Evolutionary conservation across 2,329 filamentous ascomycete genomes (phyloP).

Genomic region (Mariannaea elegans): DNA sequence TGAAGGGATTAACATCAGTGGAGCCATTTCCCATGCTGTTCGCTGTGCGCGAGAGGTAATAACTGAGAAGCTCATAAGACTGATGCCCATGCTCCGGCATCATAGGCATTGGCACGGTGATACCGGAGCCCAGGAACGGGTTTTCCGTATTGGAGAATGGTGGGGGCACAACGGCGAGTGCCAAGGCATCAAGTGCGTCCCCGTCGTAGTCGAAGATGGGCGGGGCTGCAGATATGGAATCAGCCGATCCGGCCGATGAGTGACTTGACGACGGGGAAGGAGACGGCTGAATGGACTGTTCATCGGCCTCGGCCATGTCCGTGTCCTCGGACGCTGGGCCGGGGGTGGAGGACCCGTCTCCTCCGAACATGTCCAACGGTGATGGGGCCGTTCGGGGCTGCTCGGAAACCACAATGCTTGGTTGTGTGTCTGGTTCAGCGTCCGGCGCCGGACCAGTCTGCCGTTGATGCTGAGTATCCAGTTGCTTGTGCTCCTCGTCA

Average conservation of each 20-base stretch:
- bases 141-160: conserved; percentile 12
- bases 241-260: conserved; percentile 30
- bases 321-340: conserved; percentile 32
- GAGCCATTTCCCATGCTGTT: conserved; percentile 59
- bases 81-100: conserved; percentile 43
- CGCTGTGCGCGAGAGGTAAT: conserved; percentile 55
- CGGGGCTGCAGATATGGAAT: conserved; percentile 15
- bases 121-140: conserved; percentile 25
- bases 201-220: conserved; percentile 26
- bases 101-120: conserved; percentile 42
- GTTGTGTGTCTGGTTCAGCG: conserved; percentile 23
- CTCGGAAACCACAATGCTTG: conserved; percentile 15
- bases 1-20: conserved; percentile 55
- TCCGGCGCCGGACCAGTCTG: conserved; percentile 15
- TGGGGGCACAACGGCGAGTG: conserved; percentile 24
- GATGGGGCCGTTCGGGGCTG: conserved; percentile 15
- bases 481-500: conserved; percentile 17
- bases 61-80: conserved; percentile 55
- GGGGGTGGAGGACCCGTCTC: conserved; percentile 27
- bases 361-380: conserved; percentile 16
- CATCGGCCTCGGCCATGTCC: conserved; percentile 37
- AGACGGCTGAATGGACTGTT: conserved; percentile 29
- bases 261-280: conserved; percentile 31
- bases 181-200: conserved; percentile 32
- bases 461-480: conserved; percentile 13